Evolutionary conservation across 106 monocot genomes (phyloP).

Genomic region (Dendrobium nobile): DNA sequence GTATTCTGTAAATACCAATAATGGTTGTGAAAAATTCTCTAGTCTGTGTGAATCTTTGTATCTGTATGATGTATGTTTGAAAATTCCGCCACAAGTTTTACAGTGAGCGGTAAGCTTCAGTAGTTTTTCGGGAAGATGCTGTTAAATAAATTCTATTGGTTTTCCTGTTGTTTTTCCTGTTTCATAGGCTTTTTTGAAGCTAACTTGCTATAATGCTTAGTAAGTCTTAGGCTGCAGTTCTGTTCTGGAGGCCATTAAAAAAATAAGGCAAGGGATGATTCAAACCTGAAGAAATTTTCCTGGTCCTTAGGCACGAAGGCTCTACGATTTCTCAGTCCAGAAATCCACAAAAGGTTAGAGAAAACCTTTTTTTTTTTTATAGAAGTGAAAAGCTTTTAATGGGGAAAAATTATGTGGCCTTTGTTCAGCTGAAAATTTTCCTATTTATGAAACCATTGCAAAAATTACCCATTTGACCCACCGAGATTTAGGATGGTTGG

Average conservation of each 20-base stretch:
- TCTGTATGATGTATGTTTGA: background rate
- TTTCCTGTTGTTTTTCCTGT: background rate
- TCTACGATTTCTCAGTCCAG: no score
- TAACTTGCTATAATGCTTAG: background rate
- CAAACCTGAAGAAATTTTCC: no score
- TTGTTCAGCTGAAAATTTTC: no score
- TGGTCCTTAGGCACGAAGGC: no score
- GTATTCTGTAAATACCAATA: conserved; percentile 1
- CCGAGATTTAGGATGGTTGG: no score
- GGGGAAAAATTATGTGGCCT: no score
- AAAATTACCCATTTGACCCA: no score
- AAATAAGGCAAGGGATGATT: background rate
- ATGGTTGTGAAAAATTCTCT: background rate
- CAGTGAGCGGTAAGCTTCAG: background rate
- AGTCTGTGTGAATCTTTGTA: background rate
- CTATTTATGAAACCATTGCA: no score
- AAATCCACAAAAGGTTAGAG: no score
- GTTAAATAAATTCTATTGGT: background rate
- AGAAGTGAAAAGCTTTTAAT: no score
- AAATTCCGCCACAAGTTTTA: conserved; percentile 2
- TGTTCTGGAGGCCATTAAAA: background rate
- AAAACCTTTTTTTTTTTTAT: no score
- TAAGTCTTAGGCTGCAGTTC: background rate
- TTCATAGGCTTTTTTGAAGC: background rate
- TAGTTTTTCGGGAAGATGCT: background rate